phyloP scores from a whole-genome alignment of 2,329 filamentous ascomycete genomes.

The Metarhizium humberi region DNA sequence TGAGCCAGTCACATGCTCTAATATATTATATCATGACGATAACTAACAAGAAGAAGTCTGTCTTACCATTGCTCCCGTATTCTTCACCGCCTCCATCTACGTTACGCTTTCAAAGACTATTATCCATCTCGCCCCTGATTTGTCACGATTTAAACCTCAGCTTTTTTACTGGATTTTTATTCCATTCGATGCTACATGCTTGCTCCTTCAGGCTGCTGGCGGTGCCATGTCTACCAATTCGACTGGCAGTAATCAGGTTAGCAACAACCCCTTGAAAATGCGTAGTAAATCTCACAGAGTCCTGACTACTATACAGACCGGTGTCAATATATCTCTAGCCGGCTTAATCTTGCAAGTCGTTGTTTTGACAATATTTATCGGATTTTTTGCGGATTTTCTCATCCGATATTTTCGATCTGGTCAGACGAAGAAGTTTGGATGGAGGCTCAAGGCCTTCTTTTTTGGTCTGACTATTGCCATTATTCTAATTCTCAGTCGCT shows the following conservation, averaged over 20 bases:
- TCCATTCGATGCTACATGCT: neutral
- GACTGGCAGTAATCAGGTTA: neutral
- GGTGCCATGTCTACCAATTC: neutral
- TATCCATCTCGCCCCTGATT: slow-evolving; percentile 9
- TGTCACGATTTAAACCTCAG: neutral
- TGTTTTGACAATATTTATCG: slow-evolving; percentile 43
- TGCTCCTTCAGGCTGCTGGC: neutral
- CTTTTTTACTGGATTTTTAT: neutral
- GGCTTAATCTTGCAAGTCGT: slow-evolving; percentile 51
- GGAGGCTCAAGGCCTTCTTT: slow-evolving; percentile 35
- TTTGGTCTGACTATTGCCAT: slow-evolving; percentile 42
- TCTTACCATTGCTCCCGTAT: slow-evolving; percentile 16
- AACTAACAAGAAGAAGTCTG: neutral
- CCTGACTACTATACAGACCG: slow-evolving; percentile 3
- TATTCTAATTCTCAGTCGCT: slow-evolving; percentile 51
- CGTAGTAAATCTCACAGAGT: neutral
- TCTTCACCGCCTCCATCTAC: slow-evolving; percentile 16
- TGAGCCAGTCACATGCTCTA: neutral
- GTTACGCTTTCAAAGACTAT: slow-evolving; percentile 15
- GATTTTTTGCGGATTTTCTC: slow-evolving; percentile 39
- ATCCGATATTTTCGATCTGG: slow-evolving; percentile 26
- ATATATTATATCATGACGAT: neutral
- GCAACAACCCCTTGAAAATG: neutral
- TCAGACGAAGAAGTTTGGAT: slow-evolving; percentile 13
- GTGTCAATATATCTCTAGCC: slow-evolving; percentile 31